These are phyloP conservation scores for Lactarius sp. DNA, from an alignment of 768 basidiomycete genomes.

Conservation along the genomic window DNA sequence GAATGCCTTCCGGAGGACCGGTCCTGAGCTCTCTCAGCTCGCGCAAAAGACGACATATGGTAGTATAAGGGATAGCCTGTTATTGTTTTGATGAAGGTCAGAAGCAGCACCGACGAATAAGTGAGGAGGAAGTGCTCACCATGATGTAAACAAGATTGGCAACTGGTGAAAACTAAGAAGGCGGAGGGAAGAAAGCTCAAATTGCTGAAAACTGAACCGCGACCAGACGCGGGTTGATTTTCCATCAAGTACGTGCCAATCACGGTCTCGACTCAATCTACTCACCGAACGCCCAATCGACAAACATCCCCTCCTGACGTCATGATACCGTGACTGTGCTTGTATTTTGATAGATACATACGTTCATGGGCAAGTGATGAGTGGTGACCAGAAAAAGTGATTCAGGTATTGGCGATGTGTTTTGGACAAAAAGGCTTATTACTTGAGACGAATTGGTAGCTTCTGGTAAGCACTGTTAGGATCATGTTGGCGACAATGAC, in stretches of 20 bases:
- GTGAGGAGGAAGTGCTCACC: background rate
- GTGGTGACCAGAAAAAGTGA: no score
- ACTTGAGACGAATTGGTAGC: no score
- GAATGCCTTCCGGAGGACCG: conserved; percentile 85
- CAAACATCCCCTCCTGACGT: no score
- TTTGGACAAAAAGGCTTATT: no score
- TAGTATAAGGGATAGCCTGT: conserved; percentile 45
- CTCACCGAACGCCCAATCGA: no score
- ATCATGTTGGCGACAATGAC: no score
- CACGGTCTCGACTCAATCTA: background rate
- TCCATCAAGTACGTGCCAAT: conserved; percentile 1
- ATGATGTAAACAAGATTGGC: conserved; percentile 3
- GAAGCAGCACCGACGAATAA: background rate
- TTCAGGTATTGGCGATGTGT: no score
- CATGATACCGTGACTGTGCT: no score
- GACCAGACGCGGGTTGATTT: background rate
- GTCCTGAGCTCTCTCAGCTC: conserved; percentile 78
- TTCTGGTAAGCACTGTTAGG: no score
- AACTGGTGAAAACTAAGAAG: background rate
- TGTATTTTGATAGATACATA: no score
- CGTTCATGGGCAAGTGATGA: no score
- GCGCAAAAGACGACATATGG: conserved; percentile 81
- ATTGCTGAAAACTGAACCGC: background rate
- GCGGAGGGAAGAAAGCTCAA: conserved; percentile 12
- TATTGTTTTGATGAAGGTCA: background rate